Base-by-base conservation (phyloP, 2,329 filamentous ascomycete genomes). In the Botrytis cinerea region DNA sequence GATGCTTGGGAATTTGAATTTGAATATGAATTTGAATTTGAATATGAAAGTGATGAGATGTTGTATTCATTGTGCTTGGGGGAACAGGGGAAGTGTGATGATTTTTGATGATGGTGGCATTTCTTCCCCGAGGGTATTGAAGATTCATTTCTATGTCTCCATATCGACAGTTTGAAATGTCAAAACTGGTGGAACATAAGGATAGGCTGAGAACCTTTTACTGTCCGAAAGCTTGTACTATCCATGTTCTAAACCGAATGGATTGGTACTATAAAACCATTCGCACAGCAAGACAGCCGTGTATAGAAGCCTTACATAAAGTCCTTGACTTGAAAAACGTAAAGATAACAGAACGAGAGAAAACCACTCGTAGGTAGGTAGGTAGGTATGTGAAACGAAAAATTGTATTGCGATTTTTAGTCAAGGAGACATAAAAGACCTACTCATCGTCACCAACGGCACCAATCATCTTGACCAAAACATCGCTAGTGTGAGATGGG, bases 391-490 rank as follows among this genome's bases (percentile, higher is more conserved):
- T 67, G 16, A n/a, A 67, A 25, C 12, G 28, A 12, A 40, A 16
- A 40, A 48, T 54, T 40, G 32, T 20, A 40, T 18, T 16, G 9
- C 7, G 6, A 43, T 16, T 57, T 9, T 57, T 5, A 10, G 6
- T 57, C 18, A 32, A 32, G 51, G 18, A 22, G 5, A 28, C 28
- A 40, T 18, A 14, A 66, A 18, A 8, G 14, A 68, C 66, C 35
- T 57, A 72, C 57, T 72, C 71, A 48, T 72, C 71, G 8, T 60
- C 45, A 73, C 93, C 93, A 0, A 95, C 91, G 25, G 91, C 90
- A 67, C 92, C 93, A 32, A 93, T 83, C 91, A 95, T 94, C 79
- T 88, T 85, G 57, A 95, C 88, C 7, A 83, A 78, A 46, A 86
- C 81, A 68, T 77, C 75, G 14, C 73, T 70, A 35, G 64, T 38